Conservation (phyloP, 805 yeast genomes). For the Candida piceae region DNA sequence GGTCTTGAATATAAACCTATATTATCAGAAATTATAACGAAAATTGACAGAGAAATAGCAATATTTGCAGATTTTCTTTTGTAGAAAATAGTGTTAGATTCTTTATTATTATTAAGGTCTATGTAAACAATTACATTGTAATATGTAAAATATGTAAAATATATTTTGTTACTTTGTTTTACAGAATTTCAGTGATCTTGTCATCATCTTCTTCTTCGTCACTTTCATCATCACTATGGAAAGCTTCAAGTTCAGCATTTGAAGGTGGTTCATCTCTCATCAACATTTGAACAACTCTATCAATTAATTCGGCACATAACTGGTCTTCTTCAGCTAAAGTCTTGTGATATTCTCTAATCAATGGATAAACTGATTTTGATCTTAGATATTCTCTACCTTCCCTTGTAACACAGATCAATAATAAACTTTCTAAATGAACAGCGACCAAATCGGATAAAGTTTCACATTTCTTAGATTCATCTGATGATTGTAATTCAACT, state of each 20-base stretch:
- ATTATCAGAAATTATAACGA: too few relatives aligned
- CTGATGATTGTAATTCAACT: conserved; percentile 76
- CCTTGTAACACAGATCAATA: conserved; percentile 73
- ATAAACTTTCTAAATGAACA: conserved; percentile 72
- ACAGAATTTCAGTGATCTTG: conserved; percentile 49
- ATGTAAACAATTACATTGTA: too few relatives aligned
- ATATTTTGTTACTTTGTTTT: too few relatives aligned
- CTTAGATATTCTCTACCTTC: conserved; percentile 72
- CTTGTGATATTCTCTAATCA: conserved; percentile 82
- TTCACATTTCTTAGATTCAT: conserved; percentile 73
- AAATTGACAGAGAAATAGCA: too few relatives aligned
- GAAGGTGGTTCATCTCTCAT: conserved; percentile 81
- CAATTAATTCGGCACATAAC: conserved; percentile 61
- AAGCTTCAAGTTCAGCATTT: conserved; percentile 40
- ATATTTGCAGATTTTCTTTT: too few relatives aligned
- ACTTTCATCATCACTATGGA: conserved; percentile 38
- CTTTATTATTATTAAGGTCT: too few relatives aligned
- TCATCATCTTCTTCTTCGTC: conserved; percentile 43
- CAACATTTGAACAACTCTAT: conserved; percentile 80
- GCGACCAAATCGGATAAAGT: conserved; percentile 58
- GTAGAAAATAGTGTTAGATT: too few relatives aligned
- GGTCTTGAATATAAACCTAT: too few relatives aligned
- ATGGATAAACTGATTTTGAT: conserved; percentile 76
- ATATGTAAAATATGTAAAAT: too few relatives aligned
- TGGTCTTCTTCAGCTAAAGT: conserved; percentile 33